A percentile compares a stretch with the other conserved stretches of the same genome.
Evolutionary conservation across 2,329 filamentous ascomycete species (phyloP).

Genomic region (Podosphaera aphanis): DNA sequence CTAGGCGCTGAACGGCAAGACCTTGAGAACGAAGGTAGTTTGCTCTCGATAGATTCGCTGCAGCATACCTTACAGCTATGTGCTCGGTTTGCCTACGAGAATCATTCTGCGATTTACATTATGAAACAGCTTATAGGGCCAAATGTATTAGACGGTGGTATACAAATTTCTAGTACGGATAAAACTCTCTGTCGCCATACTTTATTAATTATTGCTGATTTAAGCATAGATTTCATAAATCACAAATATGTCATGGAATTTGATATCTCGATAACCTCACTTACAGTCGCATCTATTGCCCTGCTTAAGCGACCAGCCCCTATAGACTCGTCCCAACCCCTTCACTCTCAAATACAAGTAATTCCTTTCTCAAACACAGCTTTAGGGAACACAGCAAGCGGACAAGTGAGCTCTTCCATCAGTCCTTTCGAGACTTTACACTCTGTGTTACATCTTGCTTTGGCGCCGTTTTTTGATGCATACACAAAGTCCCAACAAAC

Average conservation of each 20-base stretch:
- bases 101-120: conserved; percentile 72
- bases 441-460: conserved; percentile 69
- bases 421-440: conserved; percentile 86
- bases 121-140: conserved; percentile 49
- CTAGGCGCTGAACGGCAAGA: conserved; percentile 56
- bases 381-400: conserved; percentile 34
- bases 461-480: conserved; percentile 93
- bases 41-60: conserved; percentile 39
- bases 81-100: conserved; percentile 69
- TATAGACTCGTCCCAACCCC: conserved; percentile 60
- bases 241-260: conserved; percentile 62
- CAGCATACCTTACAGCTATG: conserved; percentile 69
- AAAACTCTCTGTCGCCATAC: background rate
- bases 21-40: conserved; percentile 56
- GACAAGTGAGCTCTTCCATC: conserved; percentile 46
- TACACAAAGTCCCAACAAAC: conserved; percentile 66
- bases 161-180: conserved; percentile 18
- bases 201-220: conserved; percentile 12
- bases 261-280: conserved; percentile 56
- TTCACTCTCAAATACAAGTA: conserved; percentile 76
- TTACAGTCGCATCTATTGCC: conserved; percentile 67
- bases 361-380: conserved; percentile 74
- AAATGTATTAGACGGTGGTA: conserved; percentile 10
- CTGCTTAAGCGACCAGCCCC: conserved; percentile 76
- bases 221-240: conserved; percentile 20